phyloP scores from a whole-genome alignment of 106 monocot genomes.

The Narthecium ossifragum region DNA sequence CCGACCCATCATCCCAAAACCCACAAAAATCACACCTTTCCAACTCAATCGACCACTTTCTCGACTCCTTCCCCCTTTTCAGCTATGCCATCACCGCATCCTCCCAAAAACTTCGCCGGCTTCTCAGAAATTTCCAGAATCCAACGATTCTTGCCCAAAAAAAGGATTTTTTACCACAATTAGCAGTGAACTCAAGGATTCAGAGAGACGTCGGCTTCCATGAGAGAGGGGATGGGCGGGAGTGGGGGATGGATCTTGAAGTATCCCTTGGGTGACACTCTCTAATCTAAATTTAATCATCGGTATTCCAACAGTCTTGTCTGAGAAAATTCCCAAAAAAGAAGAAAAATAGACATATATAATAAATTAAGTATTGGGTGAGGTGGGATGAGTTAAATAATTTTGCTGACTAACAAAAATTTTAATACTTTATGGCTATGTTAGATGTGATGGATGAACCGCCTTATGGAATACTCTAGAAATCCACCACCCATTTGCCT shows the following conservation, averaged over 20 bases:
- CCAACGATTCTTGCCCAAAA: neutral
- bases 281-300: neutral
- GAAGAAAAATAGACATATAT: neutral
- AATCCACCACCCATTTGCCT: too few species aligned
- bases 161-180: neutral
- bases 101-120: neutral
- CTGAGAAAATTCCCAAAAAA: too few species aligned
- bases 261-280: neutral
- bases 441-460: too few species aligned
- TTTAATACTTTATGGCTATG: neutral
- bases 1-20: neutral
- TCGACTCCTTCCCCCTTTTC: too few species aligned
- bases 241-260: neutral
- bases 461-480: too few species aligned
- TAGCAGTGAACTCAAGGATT: neutral
- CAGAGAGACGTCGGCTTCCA: constrained; percentile 28
- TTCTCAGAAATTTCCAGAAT: neutral
- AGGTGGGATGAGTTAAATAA: neutral
- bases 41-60: neutral
- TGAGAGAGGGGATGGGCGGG: constrained; percentile 1
- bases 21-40: neutral
- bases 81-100: neutral
- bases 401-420: neutral
- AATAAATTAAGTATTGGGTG: neutral
- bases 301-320: neutral